Percentiles rank a stretch among this genome's conserved stretches.
phyloP scores from a whole-genome alignment of 345 rosid genomes.

The Eucalyptus albens region DNA sequence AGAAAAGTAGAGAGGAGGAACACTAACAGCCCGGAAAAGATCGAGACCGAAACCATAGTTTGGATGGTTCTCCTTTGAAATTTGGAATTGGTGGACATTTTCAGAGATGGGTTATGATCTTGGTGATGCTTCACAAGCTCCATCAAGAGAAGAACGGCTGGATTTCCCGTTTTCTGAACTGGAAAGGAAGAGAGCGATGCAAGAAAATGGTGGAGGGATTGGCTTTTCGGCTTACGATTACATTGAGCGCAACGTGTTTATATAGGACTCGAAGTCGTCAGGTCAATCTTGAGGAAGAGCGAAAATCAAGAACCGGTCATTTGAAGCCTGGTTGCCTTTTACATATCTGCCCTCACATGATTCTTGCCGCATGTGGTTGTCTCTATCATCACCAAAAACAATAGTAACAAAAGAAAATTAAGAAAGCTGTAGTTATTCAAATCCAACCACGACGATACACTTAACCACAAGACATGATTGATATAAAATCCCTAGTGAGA shows the following conservation, averaged over 20 bases:
- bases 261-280: background rate
- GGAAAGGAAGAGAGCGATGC: background rate
- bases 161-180: background rate
- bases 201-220: background rate
- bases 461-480: background rate
- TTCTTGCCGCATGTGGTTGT: background rate
- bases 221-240: background rate
- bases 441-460: background rate
- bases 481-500: background rate
- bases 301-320: background rate
- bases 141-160: background rate
- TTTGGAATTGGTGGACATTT: background rate
- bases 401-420: too few relatives aligned
- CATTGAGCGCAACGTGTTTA: background rate
- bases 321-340: background rate
- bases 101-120: background rate
- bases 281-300: background rate
- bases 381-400: background rate
- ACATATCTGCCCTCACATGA: background rate
- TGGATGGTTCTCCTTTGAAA: conserved; percentile 1
- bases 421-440: background rate
- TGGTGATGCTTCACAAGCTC: background rate
- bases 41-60: conserved; percentile 13
- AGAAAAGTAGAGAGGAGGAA: background rate
- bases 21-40: conserved; percentile 25